Percentiles rank a stretch among this genome's conserved stretches.
Evolutionary conservation across 768 basidiomycete genomes (phyloP).

Genomic region (Termitomyces sp.): DNA sequence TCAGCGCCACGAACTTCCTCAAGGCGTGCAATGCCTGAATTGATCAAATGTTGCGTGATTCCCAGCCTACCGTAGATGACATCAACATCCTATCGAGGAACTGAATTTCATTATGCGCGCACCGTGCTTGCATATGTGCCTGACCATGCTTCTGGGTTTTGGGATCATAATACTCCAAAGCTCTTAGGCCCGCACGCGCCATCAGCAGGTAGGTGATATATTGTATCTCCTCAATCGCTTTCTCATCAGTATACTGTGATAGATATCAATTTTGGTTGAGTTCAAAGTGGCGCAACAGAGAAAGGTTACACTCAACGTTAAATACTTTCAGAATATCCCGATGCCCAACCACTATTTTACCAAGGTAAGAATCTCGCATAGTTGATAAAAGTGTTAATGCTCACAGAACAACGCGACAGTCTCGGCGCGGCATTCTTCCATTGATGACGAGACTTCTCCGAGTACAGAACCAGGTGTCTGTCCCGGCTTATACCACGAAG

Average conservation of each 20-base stretch:
- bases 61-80: slow-evolving; percentile 54
- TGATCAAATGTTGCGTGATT: slow-evolving; percentile 75
- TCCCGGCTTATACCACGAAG: slow-evolving; percentile 85
- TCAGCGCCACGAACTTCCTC: slow-evolving; percentile 57
- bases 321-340: slow-evolving; percentile 75
- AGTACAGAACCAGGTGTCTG: slow-evolving; percentile 80
- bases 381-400: slow-evolving; percentile 17
- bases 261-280: neutral
- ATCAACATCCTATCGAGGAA: neutral
- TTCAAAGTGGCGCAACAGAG: neutral
- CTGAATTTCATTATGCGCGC: slow-evolving; percentile 13
- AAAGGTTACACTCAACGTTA: slow-evolving; percentile 40
- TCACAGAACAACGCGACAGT: slow-evolving; percentile 76
- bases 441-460: slow-evolving; percentile 83
- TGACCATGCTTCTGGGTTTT: slow-evolving; percentile 78
- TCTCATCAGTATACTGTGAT: slow-evolving; percentile 54
- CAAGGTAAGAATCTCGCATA: neutral
- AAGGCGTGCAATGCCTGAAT: slow-evolving; percentile 61
- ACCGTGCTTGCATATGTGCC: slow-evolving; percentile 90
- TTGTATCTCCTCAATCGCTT: slow-evolving; percentile 74
- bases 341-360: slow-evolving; percentile 60
- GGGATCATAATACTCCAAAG: slow-evolving; percentile 81
- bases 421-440: slow-evolving; percentile 94
- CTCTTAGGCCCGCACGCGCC: slow-evolving; percentile 79
- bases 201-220: slow-evolving; percentile 79